Evolutionary conservation across 2,329 filamentous ascomycete genomes (phyloP).

Genomic region (Trichophyton benhamiae): DNA sequence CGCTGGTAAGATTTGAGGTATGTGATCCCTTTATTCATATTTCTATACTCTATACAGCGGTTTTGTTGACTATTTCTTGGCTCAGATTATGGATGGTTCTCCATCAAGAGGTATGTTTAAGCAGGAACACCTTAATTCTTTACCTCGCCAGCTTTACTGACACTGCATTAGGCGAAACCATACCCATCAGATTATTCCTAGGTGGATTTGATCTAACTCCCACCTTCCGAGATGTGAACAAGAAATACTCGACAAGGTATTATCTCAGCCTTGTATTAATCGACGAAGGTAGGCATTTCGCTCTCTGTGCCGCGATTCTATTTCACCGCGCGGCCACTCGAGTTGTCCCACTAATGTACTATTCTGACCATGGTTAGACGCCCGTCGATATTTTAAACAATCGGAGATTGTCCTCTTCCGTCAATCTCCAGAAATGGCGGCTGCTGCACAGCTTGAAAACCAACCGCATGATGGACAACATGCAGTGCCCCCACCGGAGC

Average conservation of each 20-base stretch:
- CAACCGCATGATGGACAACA: conserved; percentile 2
- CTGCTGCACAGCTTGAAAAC: not conserved
- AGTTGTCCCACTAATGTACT: not conserved
- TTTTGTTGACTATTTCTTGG: conserved; percentile 7
- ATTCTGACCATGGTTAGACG: conserved; percentile 48
- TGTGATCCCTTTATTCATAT: conserved; percentile 13
- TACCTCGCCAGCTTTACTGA: not conserved
- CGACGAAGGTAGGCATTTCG: conserved; percentile 60
- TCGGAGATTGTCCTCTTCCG: conserved; percentile 95
- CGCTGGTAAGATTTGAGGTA: conserved; percentile 88
- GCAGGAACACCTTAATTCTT: not conserved
- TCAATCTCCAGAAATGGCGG: conserved; percentile 40
- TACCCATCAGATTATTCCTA: conserved; percentile 91
- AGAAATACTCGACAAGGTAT: conserved; percentile 97
- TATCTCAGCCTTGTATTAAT: conserved; percentile 94
- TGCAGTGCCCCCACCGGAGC: not conserved
- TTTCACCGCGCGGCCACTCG: not conserved
- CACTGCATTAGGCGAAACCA: conserved; percentile 57
- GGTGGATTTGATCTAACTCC: conserved; percentile 95
- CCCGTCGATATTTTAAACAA: conserved; percentile 96
- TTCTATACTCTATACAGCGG: not conserved
- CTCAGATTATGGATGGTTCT: conserved; percentile 95
- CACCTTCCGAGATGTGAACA: conserved; percentile 98
- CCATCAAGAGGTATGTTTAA: conserved; percentile 67
- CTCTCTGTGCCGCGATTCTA: no score